A percentile compares a stretch with the other conserved stretches of the same genome.
Evolutionary conservation across 164 flowering plant species (phyloP).

Genomic region (Umbellularia californica): DNA sequence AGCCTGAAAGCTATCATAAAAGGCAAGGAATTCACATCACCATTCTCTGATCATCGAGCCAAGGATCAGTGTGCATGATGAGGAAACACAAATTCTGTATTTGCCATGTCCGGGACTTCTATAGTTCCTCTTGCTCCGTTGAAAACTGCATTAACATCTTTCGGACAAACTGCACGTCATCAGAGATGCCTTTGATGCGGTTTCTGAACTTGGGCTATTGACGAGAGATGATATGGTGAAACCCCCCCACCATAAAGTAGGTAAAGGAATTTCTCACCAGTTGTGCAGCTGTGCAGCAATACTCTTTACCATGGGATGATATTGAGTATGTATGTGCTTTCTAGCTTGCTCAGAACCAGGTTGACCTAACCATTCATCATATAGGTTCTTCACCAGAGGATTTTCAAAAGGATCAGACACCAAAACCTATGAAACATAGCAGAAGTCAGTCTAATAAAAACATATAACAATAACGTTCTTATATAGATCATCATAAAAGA

Average conservation of each 20-base stretch:
- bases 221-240: background rate
- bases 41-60: no score
- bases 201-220: background rate
- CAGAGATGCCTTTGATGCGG: no score
- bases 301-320: conserved; percentile 76
- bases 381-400: conserved; percentile 55
- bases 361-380: conserved; percentile 78
- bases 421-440: conserved; percentile 40
- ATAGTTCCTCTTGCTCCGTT: background rate
- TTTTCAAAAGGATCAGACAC: conserved; percentile 71
- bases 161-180: background rate
- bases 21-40: no score
- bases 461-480: no score
- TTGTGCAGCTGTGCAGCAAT: conserved; percentile 48
- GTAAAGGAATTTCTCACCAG: conserved; percentile 44
- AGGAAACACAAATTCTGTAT: no score
- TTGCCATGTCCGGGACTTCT: no score
- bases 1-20: no score
- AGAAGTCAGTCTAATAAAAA: background rate
- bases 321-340: conserved; percentile 65
- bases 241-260: no score
- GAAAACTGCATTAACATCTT: background rate
- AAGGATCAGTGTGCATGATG: no score
- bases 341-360: conserved; percentile 87
- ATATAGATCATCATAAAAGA: no score